Percentiles rank a stretch among this genome's conserved stretches.
Conservation (phyloP, 345 rosid genomes). For the Syzygium jambos region DNA sequence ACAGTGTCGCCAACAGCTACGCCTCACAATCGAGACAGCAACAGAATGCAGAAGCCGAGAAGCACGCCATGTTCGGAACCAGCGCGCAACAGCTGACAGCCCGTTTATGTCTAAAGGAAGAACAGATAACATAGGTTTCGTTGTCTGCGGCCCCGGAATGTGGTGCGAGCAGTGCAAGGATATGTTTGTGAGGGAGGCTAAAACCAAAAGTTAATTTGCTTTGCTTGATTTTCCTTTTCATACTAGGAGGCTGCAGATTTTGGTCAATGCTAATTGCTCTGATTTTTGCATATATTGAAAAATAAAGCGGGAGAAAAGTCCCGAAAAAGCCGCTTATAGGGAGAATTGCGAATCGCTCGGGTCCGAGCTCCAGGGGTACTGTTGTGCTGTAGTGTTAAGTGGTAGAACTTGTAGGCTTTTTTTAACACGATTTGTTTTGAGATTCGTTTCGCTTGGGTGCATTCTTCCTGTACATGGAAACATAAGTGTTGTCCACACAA, state of each 20-base stretch:
- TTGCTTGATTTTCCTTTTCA: not conserved
- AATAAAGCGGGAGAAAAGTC: not conserved
- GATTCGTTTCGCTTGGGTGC: not conserved
- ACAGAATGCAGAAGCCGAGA: constrained; percentile 8
- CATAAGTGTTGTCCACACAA: not conserved
- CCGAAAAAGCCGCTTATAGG: not conserved
- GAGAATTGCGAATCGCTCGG: not conserved
- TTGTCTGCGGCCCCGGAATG: not conserved
- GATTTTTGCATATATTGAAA: not conserved
- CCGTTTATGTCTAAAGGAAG: constrained; percentile 55
- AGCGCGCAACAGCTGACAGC: constrained; percentile 39
- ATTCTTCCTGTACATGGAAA: not conserved
- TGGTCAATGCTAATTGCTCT: not conserved
- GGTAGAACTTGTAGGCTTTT: not conserved
- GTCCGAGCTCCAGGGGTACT: not conserved
- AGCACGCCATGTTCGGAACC: constrained; percentile 8
- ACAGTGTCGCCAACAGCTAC: constrained; percentile 27
- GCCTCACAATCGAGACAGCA: constrained; percentile 22
- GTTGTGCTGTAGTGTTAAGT: not conserved
- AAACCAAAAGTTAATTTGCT: not conserved
- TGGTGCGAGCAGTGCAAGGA: not conserved
- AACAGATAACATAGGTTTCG: constrained; percentile 23
- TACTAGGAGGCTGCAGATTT: not conserved
- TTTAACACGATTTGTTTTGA: not conserved
- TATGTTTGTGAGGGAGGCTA: not conserved